Evolutionary conservation across 2,329 filamentous ascomycete species (phyloP).

Genomic region (Metarhizium robertsii): DNA sequence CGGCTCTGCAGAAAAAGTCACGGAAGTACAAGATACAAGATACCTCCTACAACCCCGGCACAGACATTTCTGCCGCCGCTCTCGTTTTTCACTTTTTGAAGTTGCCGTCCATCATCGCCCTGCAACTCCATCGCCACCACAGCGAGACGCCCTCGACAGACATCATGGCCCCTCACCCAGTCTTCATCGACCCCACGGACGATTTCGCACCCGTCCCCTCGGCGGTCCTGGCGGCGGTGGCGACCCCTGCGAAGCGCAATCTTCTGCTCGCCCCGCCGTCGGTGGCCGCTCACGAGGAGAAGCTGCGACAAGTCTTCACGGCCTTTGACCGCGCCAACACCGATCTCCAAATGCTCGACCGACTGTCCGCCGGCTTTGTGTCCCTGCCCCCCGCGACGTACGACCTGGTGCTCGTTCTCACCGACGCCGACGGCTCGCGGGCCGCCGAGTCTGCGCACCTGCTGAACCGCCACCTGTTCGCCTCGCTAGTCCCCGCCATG

Average conservation of each 20-base stretch:
- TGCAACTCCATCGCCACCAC: background rate
- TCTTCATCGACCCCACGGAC: constrained; percentile 45
- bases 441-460: constrained; percentile 52
- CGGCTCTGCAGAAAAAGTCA: constrained; percentile 1
- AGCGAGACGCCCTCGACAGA: background rate
- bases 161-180: constrained; percentile 41
- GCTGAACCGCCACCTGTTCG: constrained; percentile 58
- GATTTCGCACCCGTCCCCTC: constrained; percentile 35
- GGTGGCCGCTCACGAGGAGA: constrained; percentile 74
- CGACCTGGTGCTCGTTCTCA: constrained; percentile 74
- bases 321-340: constrained; percentile 66
- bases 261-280: constrained; percentile 87
- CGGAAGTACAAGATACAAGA: background rate
- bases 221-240: constrained; percentile 15
- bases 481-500: constrained; percentile 59
- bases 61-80: background rate
- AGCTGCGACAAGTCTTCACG: constrained; percentile 60
- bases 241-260: constrained; percentile 41
- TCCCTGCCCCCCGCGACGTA: constrained; percentile 69
- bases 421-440: constrained; percentile 62
- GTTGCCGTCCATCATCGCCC: background rate
- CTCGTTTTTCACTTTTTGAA: background rate
- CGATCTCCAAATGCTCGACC: constrained; percentile 97
- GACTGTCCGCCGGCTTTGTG: constrained; percentile 73
- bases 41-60: background rate